Base-by-base conservation (phyloP, 1,284 basidiomycete species). In the Cutaneotrichosporon sp. region DNA sequence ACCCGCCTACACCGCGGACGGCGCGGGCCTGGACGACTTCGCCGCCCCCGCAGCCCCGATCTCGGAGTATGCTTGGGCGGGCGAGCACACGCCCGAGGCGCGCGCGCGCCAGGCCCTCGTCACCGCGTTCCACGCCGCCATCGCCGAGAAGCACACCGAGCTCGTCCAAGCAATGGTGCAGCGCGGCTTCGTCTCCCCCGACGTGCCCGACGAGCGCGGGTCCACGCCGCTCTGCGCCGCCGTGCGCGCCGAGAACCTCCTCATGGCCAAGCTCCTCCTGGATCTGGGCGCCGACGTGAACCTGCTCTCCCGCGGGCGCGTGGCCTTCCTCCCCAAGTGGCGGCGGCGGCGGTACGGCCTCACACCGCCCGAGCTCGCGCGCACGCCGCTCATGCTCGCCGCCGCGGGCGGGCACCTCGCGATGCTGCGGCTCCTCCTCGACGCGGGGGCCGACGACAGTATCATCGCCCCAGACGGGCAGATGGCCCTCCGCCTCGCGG, bases 341-440 rank as follows among this genome's bases (percentile, higher is more conserved):
- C 45, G n/a, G n/a, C 1, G 13, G 25, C n/a, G 6, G 0, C 13
- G 22, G n/a, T 45, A 18, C 10, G 43, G 13, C 31, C 8, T 8
- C 1, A 1, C 9, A 2, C 29, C 22, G 8, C 20, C 31, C 24
- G 25, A 50, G 9, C 1, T 9, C 2, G 25, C 51, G 20, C 60
- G 63, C 14, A 89, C 92, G 0, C 84, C 92, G 18, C 76, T 95
- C 31, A 92, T 95, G 72, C 82, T 94, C 0, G 91, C 92, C 1
- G 86, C 87, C 18, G 91, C 93, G 71, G 82, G 90, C 72, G 92
- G 92, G 0, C 83, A 86, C 66, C 59, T 81, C 5, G 80, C 81
- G 0, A 79, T 85, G 0, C 88, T 89, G 4, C 78, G 83, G 66
- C 59, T 86, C 1, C 78, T 95, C 25, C 72, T 94, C 20, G 69